Evolutionary conservation across 2,329 filamentous ascomycete genomes (phyloP).

Genomic region (Xylaria digitata): DNA sequence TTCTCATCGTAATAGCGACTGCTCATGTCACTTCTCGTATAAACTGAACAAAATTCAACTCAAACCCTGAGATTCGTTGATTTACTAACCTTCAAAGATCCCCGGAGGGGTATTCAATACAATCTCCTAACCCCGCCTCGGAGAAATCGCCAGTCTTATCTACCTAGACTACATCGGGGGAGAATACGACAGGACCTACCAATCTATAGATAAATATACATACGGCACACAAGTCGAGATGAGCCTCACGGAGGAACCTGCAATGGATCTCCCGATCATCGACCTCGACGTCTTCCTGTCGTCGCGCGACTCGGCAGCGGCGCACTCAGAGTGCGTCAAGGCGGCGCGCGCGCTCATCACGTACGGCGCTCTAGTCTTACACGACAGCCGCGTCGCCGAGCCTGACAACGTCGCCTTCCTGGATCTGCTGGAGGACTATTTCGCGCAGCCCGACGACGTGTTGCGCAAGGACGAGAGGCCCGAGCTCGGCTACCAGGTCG

Average conservation of each 20-base stretch:
- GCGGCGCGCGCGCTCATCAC: constrained; percentile 68
- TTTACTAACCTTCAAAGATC: background rate
- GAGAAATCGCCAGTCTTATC: background rate
- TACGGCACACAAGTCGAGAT: constrained; percentile 19
- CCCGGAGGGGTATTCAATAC: background rate
- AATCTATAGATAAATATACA: background rate
- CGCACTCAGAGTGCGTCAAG: constrained; percentile 63
- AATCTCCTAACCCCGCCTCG: constrained; percentile 11
- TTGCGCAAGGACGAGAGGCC: constrained; percentile 66
- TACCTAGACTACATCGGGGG: too few species aligned
- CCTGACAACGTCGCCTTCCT: constrained; percentile 67
- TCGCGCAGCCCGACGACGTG: constrained; percentile 63
- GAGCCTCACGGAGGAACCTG: constrained; percentile 39
- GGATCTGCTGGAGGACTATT: constrained; percentile 73
- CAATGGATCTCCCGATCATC: constrained; percentile 69
- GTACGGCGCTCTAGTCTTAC: constrained; percentile 69
- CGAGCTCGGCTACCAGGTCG: constrained; percentile 69
- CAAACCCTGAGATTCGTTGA: background rate
- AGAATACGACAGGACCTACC: too few species aligned
- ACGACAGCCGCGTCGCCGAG: constrained; percentile 68
- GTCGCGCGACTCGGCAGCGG: constrained; percentile 56
- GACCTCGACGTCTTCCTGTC: constrained; percentile 68
- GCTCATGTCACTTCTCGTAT: background rate
- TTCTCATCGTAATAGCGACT: background rate
- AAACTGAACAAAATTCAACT: background rate